Conservation (phyloP, 768 basidiomycete genomes). For the Termitomyces sp. region DNA sequence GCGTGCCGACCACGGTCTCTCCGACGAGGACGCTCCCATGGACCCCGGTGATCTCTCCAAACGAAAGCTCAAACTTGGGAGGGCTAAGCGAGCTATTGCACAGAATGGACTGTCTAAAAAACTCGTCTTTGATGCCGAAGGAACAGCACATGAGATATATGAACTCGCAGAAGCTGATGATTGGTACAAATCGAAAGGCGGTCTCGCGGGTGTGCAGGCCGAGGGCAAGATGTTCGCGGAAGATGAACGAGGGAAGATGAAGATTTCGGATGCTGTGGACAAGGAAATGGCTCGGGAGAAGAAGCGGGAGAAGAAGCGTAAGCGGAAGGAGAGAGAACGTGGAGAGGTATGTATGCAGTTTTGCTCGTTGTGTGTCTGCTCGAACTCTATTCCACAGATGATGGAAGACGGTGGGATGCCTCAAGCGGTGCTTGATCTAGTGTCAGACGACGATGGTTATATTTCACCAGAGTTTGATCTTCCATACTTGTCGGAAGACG, state of each 20-base stretch:
- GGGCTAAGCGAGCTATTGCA: slow-evolving; percentile 65
- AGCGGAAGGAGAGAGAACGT: slow-evolving; percentile 75
- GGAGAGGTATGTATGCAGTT: slow-evolving; percentile 25
- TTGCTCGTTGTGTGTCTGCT: neutral
- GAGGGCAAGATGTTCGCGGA: slow-evolving; percentile 68
- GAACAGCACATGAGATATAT: slow-evolving; percentile 74
- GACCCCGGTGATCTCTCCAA: slow-evolving; percentile 63
- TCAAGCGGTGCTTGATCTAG: slow-evolving; percentile 28
- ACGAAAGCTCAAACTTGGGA: slow-evolving; percentile 73
- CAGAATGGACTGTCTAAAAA: slow-evolving; percentile 64
- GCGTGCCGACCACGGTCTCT: slow-evolving; percentile 79
- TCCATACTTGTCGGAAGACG: slow-evolving; percentile 15
- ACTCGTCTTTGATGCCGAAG: slow-evolving; percentile 88
- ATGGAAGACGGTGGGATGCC: slow-evolving; percentile 22
- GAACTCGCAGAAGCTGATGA: slow-evolving; percentile 77
- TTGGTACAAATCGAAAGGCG: slow-evolving; percentile 58
- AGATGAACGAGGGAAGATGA: slow-evolving; percentile 69
- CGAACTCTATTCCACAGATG: slow-evolving; percentile 16
- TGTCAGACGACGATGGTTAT: slow-evolving; percentile 52
- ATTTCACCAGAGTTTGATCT: slow-evolving; percentile 67
- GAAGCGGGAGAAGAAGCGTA: slow-evolving; percentile 87
- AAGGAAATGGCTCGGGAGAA: slow-evolving; percentile 82
- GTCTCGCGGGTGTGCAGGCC: slow-evolving; percentile 55
- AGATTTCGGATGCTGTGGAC: slow-evolving; percentile 64
- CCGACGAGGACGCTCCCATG: slow-evolving; percentile 20